Evolutionary conservation across 768 basidiomycete species (phyloP), one percentile per base, ranked within the genome.

Genomic region (Lyophyllum decastes): DNA sequence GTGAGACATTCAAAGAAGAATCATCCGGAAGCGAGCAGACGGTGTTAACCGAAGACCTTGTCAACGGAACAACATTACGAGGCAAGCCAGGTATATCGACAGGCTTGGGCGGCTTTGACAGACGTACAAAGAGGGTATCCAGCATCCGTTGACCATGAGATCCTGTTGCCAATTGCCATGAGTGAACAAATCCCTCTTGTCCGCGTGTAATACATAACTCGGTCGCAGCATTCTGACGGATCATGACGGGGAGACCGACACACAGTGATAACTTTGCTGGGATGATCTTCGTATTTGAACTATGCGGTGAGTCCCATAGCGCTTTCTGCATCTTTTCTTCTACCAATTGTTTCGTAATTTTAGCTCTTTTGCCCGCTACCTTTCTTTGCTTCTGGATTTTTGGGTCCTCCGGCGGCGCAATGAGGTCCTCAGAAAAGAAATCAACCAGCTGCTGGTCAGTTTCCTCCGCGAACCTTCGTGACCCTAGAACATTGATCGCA

Each of bases 181-280:
- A 33, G 27, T 48, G 26, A 1, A 55, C 34, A 19, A n/a, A 47
- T 1, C 54, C 46, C 12, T 48, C 46, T 25, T 55, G 46, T 6
- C 46, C 24, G 30, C 24, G 17, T 12, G 46, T 47, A 14, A 47
- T 26, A 47, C 46, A 47, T 69, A n/a, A n/a, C n/a, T n/a, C n/a
- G n/a, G n/a, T n/a, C n/a, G n/a, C n/a, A n/a, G n/a, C n/a, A n/a
- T n/a, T 69, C 45, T 63, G 27, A 6, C 58, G 19, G 17, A 69
- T 64, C 26, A 67, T 61, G 0, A 69, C 52, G 24, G 71, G 72
- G 35, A 66, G 59, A 4, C 63, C 66, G 21, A 61, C 48, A 49
- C 62, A 64, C 25, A 67, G 30, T 1, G 52, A 27, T 4, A 74
- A 48, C 11, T 63, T 62, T 25, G 57, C 66, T 16, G 66, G 63